Base-by-base conservation (phyloP, 1,284 basidiomycete genomes). In the Cerioporus squamosus region DNA sequence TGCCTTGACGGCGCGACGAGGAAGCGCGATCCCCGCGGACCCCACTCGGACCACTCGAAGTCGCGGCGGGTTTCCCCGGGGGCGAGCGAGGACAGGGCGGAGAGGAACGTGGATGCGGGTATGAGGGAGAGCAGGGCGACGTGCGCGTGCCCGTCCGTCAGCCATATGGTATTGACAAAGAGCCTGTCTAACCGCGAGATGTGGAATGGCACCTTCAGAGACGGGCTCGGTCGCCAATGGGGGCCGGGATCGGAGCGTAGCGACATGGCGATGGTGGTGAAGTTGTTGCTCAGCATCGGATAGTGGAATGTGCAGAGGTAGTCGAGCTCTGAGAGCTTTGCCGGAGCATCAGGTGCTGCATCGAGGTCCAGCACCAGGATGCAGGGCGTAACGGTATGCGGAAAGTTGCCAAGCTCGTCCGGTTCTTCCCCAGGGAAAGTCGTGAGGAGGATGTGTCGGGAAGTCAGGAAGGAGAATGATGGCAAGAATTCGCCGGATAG, bases 201-300 rank as follows among this genome's bases (percentile, higher is more conserved):
- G 47, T 75, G 74, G 70, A 87, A 88, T 0, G 86, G 85, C 20
- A 79, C 76, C 23, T 64, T 60, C 43, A 66, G 55, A 24, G 65
- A 62, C 14, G 70, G 58, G 57, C 71, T 66, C 22, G 79, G 77
- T 31, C 60, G 63, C 79, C 81, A 84, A 31, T 61, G 61, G 2
- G 83, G 79, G 10, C 80, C 74, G 18, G 86, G 85, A 65, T 88
- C 85, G n/a, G 81, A 81, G 24, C 81, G 81, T 26, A 88, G 76
- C 26, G 75, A 65, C 45, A 86, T 71, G 38, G 68, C 68, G 51
- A 74, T 60, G 0, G 67, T 59, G 23, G 69, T 63, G 17, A 74
- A 67, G 54, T 60, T 66, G 10, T 60, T 62, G 5, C 61, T 56
- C 40, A 80, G 66, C 2, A 59, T 49, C 4, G 82, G 81, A 60